These are phyloP conservation scores for Picochlorum sp. DNA, from an alignment of 139 green algal species.

Conservation along the genomic window DNA sequence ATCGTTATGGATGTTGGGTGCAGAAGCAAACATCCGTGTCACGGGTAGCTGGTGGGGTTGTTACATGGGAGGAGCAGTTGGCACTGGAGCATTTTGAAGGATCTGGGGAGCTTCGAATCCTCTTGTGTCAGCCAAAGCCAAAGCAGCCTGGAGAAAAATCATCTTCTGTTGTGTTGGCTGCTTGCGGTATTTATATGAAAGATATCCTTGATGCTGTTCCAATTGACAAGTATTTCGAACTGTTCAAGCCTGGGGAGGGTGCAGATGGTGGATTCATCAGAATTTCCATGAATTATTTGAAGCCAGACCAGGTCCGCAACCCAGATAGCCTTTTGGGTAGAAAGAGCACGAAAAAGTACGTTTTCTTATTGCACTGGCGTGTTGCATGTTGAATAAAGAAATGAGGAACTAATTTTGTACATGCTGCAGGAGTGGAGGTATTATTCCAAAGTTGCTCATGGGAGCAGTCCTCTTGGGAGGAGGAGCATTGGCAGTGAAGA, in stretches of 20 bases:
- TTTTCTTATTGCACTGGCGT: not conserved
- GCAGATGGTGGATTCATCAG: slow-evolving; percentile 74
- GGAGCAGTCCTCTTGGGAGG: not conserved
- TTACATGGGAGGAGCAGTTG: slow-evolving; percentile 60
- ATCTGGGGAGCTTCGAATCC: slow-evolving; percentile 71
- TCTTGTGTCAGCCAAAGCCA: slow-evolving; percentile 75
- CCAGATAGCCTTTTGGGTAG: not conserved
- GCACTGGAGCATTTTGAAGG: slow-evolving; percentile 68
- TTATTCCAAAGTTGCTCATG: slow-evolving; percentile 10
- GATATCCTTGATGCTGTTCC: slow-evolving; percentile 84
- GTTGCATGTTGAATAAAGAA: not conserved
- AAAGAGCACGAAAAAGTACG: not conserved
- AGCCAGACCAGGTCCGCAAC: slow-evolving; percentile 24
- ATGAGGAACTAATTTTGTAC: no score
- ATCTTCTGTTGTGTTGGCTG: slow-evolving; percentile 62
- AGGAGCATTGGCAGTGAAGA: slow-evolving; percentile 4
- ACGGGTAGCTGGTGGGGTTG: slow-evolving; percentile 29
- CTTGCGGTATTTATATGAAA: slow-evolving; percentile 82
- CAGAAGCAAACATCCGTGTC: slow-evolving; percentile 45
- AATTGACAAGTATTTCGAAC: slow-evolving; percentile 93
- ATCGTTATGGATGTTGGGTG: not conserved
- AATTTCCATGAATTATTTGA: slow-evolving; percentile 60
- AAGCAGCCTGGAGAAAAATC: slow-evolving; percentile 23
- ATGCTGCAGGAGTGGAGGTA: not conserved
- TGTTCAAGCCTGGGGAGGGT: slow-evolving; percentile 74